These are phyloP conservation scores for Desmodesmus armatus DNA, from an alignment of 139 green algal species.

Conservation along the genomic window DNA sequence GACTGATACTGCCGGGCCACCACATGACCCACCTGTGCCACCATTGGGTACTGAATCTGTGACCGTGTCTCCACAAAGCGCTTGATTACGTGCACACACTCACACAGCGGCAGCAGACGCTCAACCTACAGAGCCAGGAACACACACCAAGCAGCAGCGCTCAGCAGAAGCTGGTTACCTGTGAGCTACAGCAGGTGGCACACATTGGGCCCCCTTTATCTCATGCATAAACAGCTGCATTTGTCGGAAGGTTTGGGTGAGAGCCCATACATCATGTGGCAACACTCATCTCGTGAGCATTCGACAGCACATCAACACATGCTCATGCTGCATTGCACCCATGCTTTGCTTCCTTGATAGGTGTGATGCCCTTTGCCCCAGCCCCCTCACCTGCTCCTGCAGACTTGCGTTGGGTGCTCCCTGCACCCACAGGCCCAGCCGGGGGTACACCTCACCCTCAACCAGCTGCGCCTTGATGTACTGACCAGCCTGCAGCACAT, in stretches of 20 bases:
- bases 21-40: conserved; percentile 11
- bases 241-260: too few species aligned
- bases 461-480: conserved; percentile 62
- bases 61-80: conserved; percentile 88
- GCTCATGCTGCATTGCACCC: too few species aligned
- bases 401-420: background rate
- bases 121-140: conserved; percentile 58
- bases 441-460: conserved; percentile 13
- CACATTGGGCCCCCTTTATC: too few species aligned
- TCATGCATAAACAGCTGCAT: too few species aligned
- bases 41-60: conserved; percentile 4
- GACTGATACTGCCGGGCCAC: background rate
- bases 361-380: background rate
- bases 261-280: too few species aligned
- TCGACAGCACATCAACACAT: background rate
- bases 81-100: conserved; percentile 76
- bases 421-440: background rate
- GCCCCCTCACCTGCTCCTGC: background rate
- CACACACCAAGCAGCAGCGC: too few species aligned
- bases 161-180: too few species aligned
- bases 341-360: background rate
- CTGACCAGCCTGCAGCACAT: conserved; percentile 65
- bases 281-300: too few species aligned
- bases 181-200: too few species aligned
- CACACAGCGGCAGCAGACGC: conserved; percentile 84